phyloP scores from a whole-genome alignment of 2,329 filamentous ascomycete species.

The Ophiosphaerella korrae region DNA sequence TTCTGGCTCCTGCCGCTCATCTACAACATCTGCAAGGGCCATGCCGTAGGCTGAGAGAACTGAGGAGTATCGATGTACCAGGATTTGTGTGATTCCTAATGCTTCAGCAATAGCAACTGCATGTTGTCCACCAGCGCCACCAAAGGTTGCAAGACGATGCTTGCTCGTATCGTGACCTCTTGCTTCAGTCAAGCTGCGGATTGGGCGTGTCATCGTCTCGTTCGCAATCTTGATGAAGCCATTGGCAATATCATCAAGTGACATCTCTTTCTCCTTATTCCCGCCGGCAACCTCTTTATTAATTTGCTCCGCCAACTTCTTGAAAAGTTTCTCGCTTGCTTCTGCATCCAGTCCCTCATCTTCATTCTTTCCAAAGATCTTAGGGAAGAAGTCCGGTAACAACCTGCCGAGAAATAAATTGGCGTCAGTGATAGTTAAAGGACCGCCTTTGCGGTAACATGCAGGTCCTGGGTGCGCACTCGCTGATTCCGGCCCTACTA shows the following conservation, averaged over 20 bases:
- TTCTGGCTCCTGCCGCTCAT: conserved; percentile 82
- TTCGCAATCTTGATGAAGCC: conserved; percentile 91
- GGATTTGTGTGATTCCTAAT: conserved; percentile 81
- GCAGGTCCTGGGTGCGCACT: conserved; percentile 88
- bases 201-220: conserved; percentile 88
- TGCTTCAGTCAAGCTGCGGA: conserved; percentile 87
- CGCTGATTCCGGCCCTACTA: conserved; percentile 87
- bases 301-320: conserved; percentile 76
- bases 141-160: conserved; percentile 89
- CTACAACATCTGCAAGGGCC: conserved; percentile 90
- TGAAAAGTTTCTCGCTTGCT: conserved; percentile 75
- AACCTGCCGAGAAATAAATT: conserved; percentile 85
- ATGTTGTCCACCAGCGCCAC: conserved; percentile 88
- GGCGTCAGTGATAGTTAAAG: conserved; percentile 90
- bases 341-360: conserved; percentile 77
- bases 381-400: conserved; percentile 89
- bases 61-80: conserved; percentile 86
- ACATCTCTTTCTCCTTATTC: conserved; percentile 66
- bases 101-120: conserved; percentile 89
- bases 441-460: conserved; percentile 88
- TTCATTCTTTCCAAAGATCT: conserved; percentile 91
- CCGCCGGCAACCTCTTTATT: conserved; percentile 73
- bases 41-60: conserved; percentile 91
- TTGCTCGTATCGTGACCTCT: conserved; percentile 90
- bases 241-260: conserved; percentile 81